A percentile compares a stretch with the other conserved stretches of the same genome.
Conservation (phyloP, 495 filamentous ascomycete genomes). For the Penicillium herquei region DNA sequence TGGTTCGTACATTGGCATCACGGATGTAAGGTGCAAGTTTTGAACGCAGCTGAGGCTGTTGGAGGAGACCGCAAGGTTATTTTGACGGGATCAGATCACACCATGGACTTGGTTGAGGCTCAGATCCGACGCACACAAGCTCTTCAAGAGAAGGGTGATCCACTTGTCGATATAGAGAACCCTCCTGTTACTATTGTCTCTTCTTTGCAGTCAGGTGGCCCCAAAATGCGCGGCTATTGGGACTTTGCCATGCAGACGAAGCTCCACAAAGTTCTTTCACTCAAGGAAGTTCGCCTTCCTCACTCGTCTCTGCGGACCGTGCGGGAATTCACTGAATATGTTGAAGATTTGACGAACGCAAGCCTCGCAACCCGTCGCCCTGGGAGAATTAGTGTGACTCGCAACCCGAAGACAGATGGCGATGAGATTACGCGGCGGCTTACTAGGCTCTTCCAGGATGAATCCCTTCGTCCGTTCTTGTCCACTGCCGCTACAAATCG, state of each 20-base stretch:
- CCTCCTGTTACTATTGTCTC: conserved; percentile 27
- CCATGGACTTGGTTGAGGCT: conserved; percentile 28
- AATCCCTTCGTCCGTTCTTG: conserved; percentile 20
- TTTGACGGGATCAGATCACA: conserved; percentile 33
- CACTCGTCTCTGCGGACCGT: conserved; percentile 17
- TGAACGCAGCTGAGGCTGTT: conserved; percentile 29
- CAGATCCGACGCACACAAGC: conserved; percentile 21
- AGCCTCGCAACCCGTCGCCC: too few species aligned
- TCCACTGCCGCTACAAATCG: conserved; percentile 43
- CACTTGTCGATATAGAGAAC: conserved; percentile 30
- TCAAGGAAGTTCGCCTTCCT: conserved; percentile 14
- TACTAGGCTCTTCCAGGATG: conserved; percentile 22
- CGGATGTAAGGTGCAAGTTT: conserved; percentile 41
- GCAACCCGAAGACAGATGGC: not conserved
- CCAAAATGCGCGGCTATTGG: conserved; percentile 39
- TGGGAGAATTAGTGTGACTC: too few species aligned
- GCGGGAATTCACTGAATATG: conserved; percentile 32
- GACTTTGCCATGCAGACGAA: not conserved
- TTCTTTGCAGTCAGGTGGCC: conserved; percentile 24
- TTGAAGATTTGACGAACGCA: conserved; percentile 31
- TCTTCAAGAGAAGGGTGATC: conserved; percentile 28
- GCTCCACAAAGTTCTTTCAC: not conserved
- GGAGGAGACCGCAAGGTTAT: conserved; percentile 36
- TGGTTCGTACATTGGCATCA: conserved; percentile 35
- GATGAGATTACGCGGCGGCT: conserved; percentile 18